Percentiles rank a stretch among this genome's conserved stretches.
These are phyloP conservation scores for Termitomyces sp. DNA, from an alignment of 768 basidiomycete species.

Conservation along the genomic window DNA sequence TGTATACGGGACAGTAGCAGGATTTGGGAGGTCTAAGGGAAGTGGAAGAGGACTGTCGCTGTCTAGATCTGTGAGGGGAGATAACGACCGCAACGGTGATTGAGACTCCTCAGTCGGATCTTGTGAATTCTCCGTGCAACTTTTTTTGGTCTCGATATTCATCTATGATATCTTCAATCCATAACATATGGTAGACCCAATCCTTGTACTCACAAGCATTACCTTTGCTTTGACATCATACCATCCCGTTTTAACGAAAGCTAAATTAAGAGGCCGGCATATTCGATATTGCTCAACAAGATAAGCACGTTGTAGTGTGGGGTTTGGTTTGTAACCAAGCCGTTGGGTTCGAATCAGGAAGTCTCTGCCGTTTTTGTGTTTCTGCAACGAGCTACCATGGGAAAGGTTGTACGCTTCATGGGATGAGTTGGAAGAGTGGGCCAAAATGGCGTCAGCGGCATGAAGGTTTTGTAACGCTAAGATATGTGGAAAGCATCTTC, in stretches of 20 bases:
- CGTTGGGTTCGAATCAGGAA: conserved; percentile 17
- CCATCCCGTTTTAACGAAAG: conserved; percentile 48
- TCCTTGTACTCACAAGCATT: not conserved
- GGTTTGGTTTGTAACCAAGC: conserved; percentile 29
- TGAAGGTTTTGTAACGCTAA: conserved; percentile 27
- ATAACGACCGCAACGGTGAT: not conserved
- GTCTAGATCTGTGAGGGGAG: not conserved
- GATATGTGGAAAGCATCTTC: conserved; percentile 33
- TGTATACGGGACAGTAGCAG: not conserved
- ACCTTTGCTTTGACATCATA: conserved; percentile 38
- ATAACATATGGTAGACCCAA: not conserved
- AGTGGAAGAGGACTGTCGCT: not conserved
- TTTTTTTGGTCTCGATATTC: not conserved
- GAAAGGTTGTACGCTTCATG: conserved; percentile 24
- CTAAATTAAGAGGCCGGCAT: conserved; percentile 40
- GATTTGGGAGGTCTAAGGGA: not conserved
- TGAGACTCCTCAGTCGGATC: no score
- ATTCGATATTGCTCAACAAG: conserved; percentile 41
- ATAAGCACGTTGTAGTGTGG: conserved; percentile 31
- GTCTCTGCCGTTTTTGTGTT: conserved; percentile 14
- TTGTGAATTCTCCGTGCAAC: not conserved
- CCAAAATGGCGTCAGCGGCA: conserved; percentile 30
- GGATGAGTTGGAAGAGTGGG: conserved; percentile 16
- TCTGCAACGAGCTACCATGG: conserved; percentile 17
- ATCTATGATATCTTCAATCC: not conserved